phyloP scores from a whole-genome alignment of 768 basidiomycete species.

The Lyophyllum semitale region DNA sequence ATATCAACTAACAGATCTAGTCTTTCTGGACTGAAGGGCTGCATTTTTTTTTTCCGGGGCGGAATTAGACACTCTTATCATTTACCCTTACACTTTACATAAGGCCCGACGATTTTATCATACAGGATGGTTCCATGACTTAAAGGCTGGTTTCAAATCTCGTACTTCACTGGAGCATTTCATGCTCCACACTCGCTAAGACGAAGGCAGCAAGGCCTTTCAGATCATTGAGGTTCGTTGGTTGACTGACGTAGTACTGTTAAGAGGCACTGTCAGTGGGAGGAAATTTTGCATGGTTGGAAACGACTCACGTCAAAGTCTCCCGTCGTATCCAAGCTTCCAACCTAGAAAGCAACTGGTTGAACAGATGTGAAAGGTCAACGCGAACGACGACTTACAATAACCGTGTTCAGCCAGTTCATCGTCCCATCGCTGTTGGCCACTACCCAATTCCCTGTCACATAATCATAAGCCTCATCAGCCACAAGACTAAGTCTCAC shows the following conservation, averaged over 20 bases:
- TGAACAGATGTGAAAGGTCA: not conserved
- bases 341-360: conserved; percentile 30
- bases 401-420: conserved; percentile 46
- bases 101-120: no score
- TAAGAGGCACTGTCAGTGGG: not conserved
- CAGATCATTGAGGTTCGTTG: conserved; percentile 42
- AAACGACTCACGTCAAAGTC: conserved; percentile 34
- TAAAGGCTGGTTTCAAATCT: no score
- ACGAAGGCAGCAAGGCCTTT: conserved; percentile 49
- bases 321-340: conserved; percentile 38
- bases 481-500: conserved; percentile 42
- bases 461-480: conserved; percentile 43
- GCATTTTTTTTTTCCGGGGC: no score
- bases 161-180: conserved; percentile 30
- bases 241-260: conserved; percentile 46
- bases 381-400: conserved; percentile 27
- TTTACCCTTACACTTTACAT: no score
- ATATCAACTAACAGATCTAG: no score
- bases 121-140: no score
- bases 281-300: not conserved
- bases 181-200: conserved; percentile 47
- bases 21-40: no score
- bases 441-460: conserved; percentile 40
- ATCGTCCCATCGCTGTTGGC: conserved; percentile 44
- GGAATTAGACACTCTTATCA: no score